phyloP scores from a whole-genome alignment of 164 flowering plant species.

The Tinospora cordifolia region DNA sequence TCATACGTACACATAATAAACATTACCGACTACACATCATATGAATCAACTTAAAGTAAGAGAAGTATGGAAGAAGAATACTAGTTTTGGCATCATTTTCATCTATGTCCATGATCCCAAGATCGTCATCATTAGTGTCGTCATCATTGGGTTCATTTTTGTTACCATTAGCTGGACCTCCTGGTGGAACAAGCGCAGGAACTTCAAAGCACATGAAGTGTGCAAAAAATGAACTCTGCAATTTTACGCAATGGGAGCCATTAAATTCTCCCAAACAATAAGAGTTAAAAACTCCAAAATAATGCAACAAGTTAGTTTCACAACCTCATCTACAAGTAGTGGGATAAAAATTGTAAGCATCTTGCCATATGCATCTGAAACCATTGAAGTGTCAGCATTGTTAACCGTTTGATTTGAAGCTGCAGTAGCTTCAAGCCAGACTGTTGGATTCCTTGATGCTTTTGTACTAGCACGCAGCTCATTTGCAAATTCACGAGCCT shows the following conservation, averaged over 20 bases:
- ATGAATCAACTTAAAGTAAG: too few relatives aligned
- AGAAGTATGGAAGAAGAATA: too few relatives aligned
- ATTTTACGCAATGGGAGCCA: conserved; percentile 6
- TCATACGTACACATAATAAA: too few relatives aligned
- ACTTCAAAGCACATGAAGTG: conserved; percentile 99
- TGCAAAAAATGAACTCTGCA: conserved; percentile 98
- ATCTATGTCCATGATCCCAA: too few relatives aligned
- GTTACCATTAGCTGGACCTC: conserved; percentile 45
- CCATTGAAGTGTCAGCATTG: conserved; percentile 78
- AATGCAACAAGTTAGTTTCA: too few relatives aligned
- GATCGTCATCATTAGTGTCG: too few relatives aligned
- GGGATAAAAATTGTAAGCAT: too few relatives aligned
- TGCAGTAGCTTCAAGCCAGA: conserved; percentile 89
- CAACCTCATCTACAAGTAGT: too few relatives aligned
- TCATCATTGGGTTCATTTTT: conserved; percentile 41
- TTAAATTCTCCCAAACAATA: conserved; percentile 3
- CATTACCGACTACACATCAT: too few relatives aligned
- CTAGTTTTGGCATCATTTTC: too few relatives aligned
- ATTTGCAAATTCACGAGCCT: conserved; percentile 99
- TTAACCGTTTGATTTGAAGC: conserved; percentile 59
- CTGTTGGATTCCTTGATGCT: conserved; percentile 78
- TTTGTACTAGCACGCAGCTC: conserved; percentile 98
- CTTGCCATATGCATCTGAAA: too few relatives aligned
- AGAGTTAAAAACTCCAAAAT: not conserved
- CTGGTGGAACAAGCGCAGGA: conserved; percentile 83